Conservation (phyloP, 768 basidiomycete species). For the Naganishia randhawae region DNA sequence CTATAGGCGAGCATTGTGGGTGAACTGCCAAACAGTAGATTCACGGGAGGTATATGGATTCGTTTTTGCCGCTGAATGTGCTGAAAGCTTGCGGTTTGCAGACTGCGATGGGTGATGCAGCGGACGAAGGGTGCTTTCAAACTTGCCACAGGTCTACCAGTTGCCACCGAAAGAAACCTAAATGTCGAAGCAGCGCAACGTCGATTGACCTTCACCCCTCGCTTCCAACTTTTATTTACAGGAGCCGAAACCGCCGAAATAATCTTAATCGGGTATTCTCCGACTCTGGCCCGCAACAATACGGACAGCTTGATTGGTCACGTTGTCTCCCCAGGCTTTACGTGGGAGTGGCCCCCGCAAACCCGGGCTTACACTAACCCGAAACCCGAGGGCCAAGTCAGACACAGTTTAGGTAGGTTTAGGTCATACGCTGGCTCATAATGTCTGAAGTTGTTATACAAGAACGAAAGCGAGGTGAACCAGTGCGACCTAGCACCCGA, state of each 20-base stretch:
- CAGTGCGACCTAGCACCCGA: neutral
- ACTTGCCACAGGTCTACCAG: neutral
- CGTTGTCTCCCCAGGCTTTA: too few species aligned
- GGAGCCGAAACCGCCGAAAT: neutral
- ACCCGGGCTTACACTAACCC: neutral
- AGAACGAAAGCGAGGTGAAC: neutral
- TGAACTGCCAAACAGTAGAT: neutral
- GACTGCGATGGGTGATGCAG: neutral
- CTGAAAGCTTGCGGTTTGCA: neutral
- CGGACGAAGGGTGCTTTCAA: neutral
- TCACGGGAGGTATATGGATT: neutral
- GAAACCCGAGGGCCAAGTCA: slow-evolving; percentile 5
- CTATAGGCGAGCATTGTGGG: neutral
- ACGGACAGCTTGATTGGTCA: slow-evolving; percentile 4
- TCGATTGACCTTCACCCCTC: neutral
- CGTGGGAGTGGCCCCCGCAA: too few species aligned
- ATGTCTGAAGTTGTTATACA: neutral
- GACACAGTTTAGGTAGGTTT: neutral
- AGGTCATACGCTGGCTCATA: neutral
- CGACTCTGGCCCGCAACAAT: slow-evolving; percentile 15
- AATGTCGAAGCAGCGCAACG: neutral
- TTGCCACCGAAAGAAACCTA: neutral
- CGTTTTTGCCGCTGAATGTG: neutral
- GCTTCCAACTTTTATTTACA: slow-evolving; percentile 14
- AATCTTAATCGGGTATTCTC: neutral